A percentile compares a stretch with the other conserved stretches of the same genome.
phyloP scores from a whole-genome alignment of 2,329 filamentous ascomycete genomes.

The Arthrocladium fulminans region DNA sequence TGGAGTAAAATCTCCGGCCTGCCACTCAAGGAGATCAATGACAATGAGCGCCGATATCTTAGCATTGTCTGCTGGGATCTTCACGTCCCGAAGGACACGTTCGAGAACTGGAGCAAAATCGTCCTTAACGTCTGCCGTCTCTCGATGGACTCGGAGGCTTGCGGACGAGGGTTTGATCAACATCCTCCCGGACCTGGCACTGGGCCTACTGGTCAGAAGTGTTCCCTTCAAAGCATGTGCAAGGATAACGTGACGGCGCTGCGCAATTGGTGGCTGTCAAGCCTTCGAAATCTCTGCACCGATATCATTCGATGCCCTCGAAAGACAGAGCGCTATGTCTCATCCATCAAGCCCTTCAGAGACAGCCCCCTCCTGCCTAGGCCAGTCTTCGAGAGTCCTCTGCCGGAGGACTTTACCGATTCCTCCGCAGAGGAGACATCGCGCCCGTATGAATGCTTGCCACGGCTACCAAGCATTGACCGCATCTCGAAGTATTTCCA shows the following conservation, averaged over 20 bases:
- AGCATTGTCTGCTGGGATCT: constrained; percentile 87
- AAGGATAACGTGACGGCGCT: background rate
- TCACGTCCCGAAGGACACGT: constrained; percentile 80
- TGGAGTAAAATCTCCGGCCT: constrained; percentile 99
- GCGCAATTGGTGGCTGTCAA: constrained; percentile 6
- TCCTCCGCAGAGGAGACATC: background rate
- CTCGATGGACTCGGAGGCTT: constrained; percentile 12
- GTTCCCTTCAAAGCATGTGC: constrained; percentile 2
- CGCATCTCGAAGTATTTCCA: background rate
- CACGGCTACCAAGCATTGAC: constrained; percentile 4
- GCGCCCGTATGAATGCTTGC: constrained; percentile 10
- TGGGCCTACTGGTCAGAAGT: background rate
- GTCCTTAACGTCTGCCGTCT: constrained; percentile 50
- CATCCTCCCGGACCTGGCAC: constrained; percentile 9
- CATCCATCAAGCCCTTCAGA: background rate
- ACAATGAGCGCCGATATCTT: constrained; percentile 90
- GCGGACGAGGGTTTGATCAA: constrained; percentile 9
- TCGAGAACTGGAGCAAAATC: constrained; percentile 89
- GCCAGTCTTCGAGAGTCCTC: background rate
- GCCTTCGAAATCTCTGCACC: constrained; percentile 1
- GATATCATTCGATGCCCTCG: background rate
- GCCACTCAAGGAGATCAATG: constrained; percentile 86
- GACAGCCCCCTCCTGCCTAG: background rate
- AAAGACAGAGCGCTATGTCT: constrained; percentile 3
- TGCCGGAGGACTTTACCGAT: background rate